phyloP scores from a whole-genome alignment of 1,284 basidiomycete species.

The Ceratobasidium sp. region DNA sequence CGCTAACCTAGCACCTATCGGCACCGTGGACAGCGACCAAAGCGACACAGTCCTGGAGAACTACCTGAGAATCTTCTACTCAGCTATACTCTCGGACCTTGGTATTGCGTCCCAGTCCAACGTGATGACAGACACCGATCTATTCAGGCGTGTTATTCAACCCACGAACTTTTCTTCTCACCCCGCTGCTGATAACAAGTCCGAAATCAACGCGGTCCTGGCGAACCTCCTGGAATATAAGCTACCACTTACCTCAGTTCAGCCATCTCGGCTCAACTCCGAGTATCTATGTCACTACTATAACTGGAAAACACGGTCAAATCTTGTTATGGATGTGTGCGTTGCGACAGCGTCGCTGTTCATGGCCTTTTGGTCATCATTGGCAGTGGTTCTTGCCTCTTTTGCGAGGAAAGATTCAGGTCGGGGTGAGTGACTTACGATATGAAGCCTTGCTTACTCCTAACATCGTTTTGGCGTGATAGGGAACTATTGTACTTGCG shows the following conservation, averaged over 20 bases:
- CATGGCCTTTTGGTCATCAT: background rate
- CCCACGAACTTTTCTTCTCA: background rate
- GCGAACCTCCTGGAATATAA: background rate
- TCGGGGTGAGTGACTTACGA: background rate
- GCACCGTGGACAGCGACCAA: background rate
- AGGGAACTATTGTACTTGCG: constrained; percentile 2
- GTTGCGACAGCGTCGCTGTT: background rate
- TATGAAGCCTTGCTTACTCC: background rate
- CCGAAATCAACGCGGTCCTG: background rate
- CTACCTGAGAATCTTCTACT: background rate
- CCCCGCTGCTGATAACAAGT: no score
- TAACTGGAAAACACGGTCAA: background rate
- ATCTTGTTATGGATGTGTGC: background rate
- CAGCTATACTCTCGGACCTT: background rate
- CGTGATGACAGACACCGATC: background rate
- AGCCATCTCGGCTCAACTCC: background rate
- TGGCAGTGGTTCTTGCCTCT: background rate
- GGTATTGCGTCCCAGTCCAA: background rate
- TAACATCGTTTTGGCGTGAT: no score
- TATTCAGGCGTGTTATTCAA: background rate
- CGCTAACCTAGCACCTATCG: no score
- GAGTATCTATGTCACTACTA: constrained; percentile 6
- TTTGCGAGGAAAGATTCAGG: background rate
- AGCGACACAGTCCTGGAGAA: background rate
- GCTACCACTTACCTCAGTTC: background rate